Base-by-base conservation (phyloP, 768 basidiomycete genomes). In the Lactarius deliciosus region DNA sequence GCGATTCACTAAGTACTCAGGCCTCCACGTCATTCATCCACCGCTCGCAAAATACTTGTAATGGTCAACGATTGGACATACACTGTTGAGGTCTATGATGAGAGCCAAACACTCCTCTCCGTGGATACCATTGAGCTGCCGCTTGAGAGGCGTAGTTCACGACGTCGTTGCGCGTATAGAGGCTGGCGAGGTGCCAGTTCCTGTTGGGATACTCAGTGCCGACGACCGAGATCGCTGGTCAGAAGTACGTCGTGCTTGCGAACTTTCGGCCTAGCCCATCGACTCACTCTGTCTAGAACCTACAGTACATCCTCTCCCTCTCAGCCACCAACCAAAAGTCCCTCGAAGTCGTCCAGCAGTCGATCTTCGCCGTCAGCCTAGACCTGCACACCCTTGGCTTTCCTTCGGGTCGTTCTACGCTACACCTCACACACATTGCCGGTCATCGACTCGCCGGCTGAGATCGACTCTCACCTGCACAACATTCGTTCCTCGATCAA, bases 181-280 rank as follows among this genome's bases (percentile, higher is more conserved):
- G 4, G 75, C 71, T 0, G 88, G 88, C 3, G 89, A 92, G 66
- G 75, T 70, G 15, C 81, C 90, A 0, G 75, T 85, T 3, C 81
- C 83, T 32, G 79, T 97, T 5, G 88, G 91, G 9, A 80, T 87
- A 0, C 79, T 97, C 55, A 92, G 87, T 28, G 87, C 90, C 3
- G 93, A 96, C 73, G 82, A 89, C 30, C 81, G 96, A 68, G 92
- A 96, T 75, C 78, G 74, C 13, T 97, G 96, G 96, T 83, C 90
- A 13, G 77, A 83, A 73, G 93, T 94, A 75, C 64, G 84, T 71
- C 15, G 20, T 2, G 50, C 30, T 38, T 54, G 53, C n/a, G 25
- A 4, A 25, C 3, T 50, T 50, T 28, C 7, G 20, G 9, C 22
- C 57, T 3, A 32, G 16, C 41, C 47, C 61, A 25, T 20, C 45